Evolutionary conservation across 129 eudicot species (phyloP).

Genomic region (Dittrichia graveolens): DNA sequence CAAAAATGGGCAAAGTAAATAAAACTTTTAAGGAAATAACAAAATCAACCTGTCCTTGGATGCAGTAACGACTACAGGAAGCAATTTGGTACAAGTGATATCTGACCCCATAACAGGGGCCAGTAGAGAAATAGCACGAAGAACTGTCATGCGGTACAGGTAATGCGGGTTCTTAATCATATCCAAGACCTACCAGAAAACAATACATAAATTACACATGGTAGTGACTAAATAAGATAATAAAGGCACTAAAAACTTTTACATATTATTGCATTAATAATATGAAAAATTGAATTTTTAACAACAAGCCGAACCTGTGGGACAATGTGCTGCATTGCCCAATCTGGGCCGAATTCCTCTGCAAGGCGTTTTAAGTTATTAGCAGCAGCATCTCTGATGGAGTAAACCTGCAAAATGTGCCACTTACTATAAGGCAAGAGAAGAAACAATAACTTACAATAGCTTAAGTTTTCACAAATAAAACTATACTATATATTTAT

Average conservation of each 20-base stretch:
- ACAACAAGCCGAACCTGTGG: constrained; percentile 71
- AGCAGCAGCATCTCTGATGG: constrained; percentile 99
- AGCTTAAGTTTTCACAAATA: too few species aligned
- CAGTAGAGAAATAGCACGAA: constrained; percentile 79
- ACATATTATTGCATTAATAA: not conserved
- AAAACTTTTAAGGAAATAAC: not conserved
- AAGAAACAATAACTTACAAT: too few species aligned
- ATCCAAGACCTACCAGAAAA: constrained; percentile 75
- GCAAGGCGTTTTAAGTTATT: constrained; percentile 96
- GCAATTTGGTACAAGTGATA: constrained; percentile 85
- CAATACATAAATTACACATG: constrained; percentile 8
- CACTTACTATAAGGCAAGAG: too few species aligned
- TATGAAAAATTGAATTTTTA: not conserved
- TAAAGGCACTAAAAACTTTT: not conserved
- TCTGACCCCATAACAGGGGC: constrained; percentile 98
- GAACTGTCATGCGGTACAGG: constrained; percentile 90
- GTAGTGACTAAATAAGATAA: not conserved
- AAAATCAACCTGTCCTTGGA: constrained; percentile 82
- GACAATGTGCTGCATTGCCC: constrained; percentile 99
- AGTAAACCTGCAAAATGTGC: constrained; percentile 67
- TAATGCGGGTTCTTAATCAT: constrained; percentile 89
- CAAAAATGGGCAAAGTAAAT: not conserved
- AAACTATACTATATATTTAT: not conserved
- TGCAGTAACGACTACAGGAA: constrained; percentile 74
- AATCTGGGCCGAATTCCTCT: constrained; percentile 98